Evolutionary conservation across 306 rosid species (phyloP), one percentile per base, ranked within the genome.

Genomic region (Myrica gale): DNA sequence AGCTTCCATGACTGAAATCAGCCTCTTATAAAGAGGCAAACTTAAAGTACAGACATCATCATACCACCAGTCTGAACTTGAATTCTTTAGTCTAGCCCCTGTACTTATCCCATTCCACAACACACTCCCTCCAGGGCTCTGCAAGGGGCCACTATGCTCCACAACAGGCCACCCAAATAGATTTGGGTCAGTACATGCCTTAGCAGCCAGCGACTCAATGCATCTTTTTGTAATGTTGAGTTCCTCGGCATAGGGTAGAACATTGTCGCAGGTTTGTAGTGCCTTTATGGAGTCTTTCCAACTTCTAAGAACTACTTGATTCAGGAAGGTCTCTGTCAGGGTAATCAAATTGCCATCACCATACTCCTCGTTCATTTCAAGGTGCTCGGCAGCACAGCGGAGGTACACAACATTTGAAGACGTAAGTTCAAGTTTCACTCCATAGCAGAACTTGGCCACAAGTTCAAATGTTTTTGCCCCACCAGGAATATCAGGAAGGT

Each of bases 101-200:
- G 99, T 92, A 78, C 97, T 95, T 82, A 95, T 95, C 71, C 99
- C 99, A 85, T 95, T 95, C 99, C 99, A 95, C 82, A 95, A 79
- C 71, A 95, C 92, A 79, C 99, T 95, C 77, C 99, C 99, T 15
- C 99, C 99, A 12, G 99, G 99, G 80, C 99, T 95, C 85, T 95
- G 99, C 97, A 95, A 87, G 50, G 97, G 97, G 39, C 99, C 99
- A 42, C 96, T 96, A 46, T 85, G 97, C 83, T 95, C 99, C 82
- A 86, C 74, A 56, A 95, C 85, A 9, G 99, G 99, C 97, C 99
- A 95, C 77, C 97, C 97, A 69, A 90, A 95, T 76, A 95, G 83
- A 87, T 89, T 92, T 53, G 99, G 99, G 72, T 95, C 97, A 50
- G 96, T 90, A 54, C 91, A 90, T 43, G 97, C 97, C 81, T 86